Evolutionary conservation across 805 yeast genomes (phyloP), one percentile per base, ranked within the genome.

Genomic region (Lipomyces starkeyi): DNA sequence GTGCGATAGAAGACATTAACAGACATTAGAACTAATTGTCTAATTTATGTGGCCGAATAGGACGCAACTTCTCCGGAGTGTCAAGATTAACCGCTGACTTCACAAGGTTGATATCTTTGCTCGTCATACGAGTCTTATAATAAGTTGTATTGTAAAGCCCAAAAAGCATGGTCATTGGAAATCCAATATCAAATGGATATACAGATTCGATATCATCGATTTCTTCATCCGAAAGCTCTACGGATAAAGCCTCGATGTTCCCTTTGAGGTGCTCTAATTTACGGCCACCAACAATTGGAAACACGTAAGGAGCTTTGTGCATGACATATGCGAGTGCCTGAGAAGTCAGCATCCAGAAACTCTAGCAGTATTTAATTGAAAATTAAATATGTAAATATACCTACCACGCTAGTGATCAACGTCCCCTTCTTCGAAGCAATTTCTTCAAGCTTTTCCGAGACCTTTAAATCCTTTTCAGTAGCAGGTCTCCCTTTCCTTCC

Each of bases 271-370:
- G 61, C 29, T 34, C 54, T 9, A 58, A 11, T 22, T 11, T 58
- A 25, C 61, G 47, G n/a, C 52, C 47, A 58, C 61, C 56, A 52
- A 52, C 56, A 22, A 52, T 22, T 22, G 56, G 56, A 52, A 20
- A 52, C 17, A 52, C 56, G 56, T 43, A 58, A 35, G 61, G 61
- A 34, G 61, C 37, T 22, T 58, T 58, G 22, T 58, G 49, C 61
- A 58, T 58, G 14, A 35, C 22, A 32, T 58, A 58, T n/a, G 53
- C 53, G 22, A 58, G 61, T 2, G 61, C 61, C 56, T 52, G 56
- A 52, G 29, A 49, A 9, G 53, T 49, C 53, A 49, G 53, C 53
- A 49, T 49, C 25, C 53, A 49, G n/a, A 49, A n/a, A 49, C 53
- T 49, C 56, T 22, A 52, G 27, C 29, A 20, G 56, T 5, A 52